Conservation (phyloP, 2,329 filamentous ascomycete species). For the Colletotrichum noveboracense region DNA sequence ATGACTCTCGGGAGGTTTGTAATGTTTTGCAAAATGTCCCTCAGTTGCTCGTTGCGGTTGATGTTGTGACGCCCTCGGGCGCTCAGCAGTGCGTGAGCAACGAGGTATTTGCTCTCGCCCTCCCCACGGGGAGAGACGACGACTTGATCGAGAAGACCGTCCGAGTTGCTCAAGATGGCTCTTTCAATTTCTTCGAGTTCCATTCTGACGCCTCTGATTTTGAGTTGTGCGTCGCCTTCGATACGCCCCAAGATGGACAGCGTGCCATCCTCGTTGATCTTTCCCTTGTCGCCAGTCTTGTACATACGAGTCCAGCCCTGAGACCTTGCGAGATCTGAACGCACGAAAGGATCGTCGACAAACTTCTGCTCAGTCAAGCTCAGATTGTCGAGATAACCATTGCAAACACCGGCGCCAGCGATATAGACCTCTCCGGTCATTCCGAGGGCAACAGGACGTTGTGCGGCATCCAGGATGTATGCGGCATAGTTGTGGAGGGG, state of each 20-base stretch:
- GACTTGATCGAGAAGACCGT: neutral
- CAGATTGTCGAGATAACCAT: conserved; percentile 36
- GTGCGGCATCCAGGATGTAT: conserved; percentile 45
- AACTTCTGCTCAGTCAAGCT: neutral
- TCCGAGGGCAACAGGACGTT: conserved; percentile 41
- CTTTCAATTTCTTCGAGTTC: conserved; percentile 47
- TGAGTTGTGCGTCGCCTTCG: conserved; percentile 47
- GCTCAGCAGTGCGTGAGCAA: neutral
- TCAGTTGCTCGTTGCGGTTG: neutral
- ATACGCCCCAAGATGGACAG: conserved; percentile 38
- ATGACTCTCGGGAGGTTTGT: neutral
- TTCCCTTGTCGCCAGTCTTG: neutral
- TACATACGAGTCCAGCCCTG: neutral
- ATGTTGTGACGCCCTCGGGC: neutral
- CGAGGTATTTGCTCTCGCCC: neutral
- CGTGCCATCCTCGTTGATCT: neutral
- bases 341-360: neutral
- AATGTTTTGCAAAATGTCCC: neutral
- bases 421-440: conserved; percentile 36
- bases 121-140: neutral
- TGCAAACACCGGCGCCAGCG: conserved; percentile 32
- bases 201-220: conserved; percentile 48
- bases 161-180: conserved; percentile 22
- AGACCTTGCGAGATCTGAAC: neutral
- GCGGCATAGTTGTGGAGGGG: conserved; percentile 36